A percentile compares a stretch with the other conserved stretches of the same genome.
These are phyloP conservation scores for Pichia californica DNA, from an alignment of 805 yeast genomes.

Conservation along the genomic window DNA sequence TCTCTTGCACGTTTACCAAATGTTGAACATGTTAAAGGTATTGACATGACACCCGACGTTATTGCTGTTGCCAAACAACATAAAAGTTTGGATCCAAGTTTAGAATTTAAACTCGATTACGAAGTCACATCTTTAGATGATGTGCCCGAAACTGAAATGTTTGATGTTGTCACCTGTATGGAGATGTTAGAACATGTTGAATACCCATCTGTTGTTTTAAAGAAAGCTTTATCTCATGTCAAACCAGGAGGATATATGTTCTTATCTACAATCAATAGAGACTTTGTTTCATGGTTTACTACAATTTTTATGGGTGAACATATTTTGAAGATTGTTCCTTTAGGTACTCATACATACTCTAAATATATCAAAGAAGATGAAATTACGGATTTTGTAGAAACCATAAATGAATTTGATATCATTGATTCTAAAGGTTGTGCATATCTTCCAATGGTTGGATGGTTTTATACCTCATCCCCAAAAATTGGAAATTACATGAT, in stretches of 20 bases:
- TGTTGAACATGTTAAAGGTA: constrained; percentile 62
- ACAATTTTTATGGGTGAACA: constrained; percentile 89
- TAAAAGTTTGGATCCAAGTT: constrained; percentile 54
- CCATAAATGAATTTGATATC: constrained; percentile 45
- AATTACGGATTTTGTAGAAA: constrained; percentile 56
- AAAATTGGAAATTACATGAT: constrained; percentile 80
- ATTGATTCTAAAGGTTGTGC: constrained; percentile 70
- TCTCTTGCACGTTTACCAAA: constrained; percentile 71
- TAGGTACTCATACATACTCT: constrained; percentile 82
- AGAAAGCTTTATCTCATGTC: constrained; percentile 61
- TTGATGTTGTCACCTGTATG: constrained; percentile 81
- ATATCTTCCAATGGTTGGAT: constrained; percentile 77
- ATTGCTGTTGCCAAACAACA: constrained; percentile 74
- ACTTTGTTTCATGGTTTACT: constrained; percentile 80
- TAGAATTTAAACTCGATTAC: constrained; percentile 47
- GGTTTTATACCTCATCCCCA: constrained; percentile 62
- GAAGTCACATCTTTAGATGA: constrained; percentile 58
- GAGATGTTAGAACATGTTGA: constrained; percentile 95
- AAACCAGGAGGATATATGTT: constrained; percentile 81
- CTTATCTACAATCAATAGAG: constrained; percentile 88
- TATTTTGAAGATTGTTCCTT: constrained; percentile 73
- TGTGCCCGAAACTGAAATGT: constrained; percentile 38
- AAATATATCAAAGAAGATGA: constrained; percentile 81
- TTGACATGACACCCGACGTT: constrained; percentile 83
- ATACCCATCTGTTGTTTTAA: constrained; percentile 66